Evolutionary conservation across 2,329 filamentous ascomycete genomes (phyloP), one percentile per base, ranked within the genome.

Genomic region (Graphiopsis chlorocephala): DNA sequence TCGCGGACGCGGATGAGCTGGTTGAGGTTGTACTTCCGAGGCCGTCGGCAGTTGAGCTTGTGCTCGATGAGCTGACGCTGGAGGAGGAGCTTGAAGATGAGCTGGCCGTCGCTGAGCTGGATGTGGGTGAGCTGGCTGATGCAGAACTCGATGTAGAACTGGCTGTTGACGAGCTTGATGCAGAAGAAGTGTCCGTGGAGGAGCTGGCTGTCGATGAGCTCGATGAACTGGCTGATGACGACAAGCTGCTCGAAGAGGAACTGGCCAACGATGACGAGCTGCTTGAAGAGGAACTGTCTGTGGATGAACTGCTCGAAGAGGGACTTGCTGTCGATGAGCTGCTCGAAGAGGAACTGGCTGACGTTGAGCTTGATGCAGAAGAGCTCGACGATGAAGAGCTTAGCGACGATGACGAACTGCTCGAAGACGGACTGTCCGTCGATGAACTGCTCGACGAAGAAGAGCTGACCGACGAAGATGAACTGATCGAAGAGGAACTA

Each of bases 321-420:
- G 61, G 31, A 12, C n/a, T n/a, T n/a, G n/a, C n/a, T n/a, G n/a
- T n/a, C n/a, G n/a, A 26, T 26, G 47, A 50, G 5, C 12, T 26
- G 25, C 47, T 50, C 3, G 47, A 28, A 28, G 47, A 50, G 4
- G 33, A 4, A 17, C 33, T 38, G 3, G 33, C 0, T 3, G 47
- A 28, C 23, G 47, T 17, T 17, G 26, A 14, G 10, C 47, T 50
- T 17, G 64, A 26, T 6, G 60, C n/a, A 35, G 48, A 23, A 15
- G 58, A 47, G 4, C 26, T 57, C 14, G 64, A 56, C 11, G 58
- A 65, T 12, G 60, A 29, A 10, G 61, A 52, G 33, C 35, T 50
- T 7, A 20, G 17, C 28, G 28, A 48, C 2, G 45, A 26, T 3
- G 45, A 25, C 12, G 48, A 52, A 3, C 20, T 23, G 45, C 45